Conservation (phyloP, 306 rosid species). For the Lotus japonicus region DNA sequence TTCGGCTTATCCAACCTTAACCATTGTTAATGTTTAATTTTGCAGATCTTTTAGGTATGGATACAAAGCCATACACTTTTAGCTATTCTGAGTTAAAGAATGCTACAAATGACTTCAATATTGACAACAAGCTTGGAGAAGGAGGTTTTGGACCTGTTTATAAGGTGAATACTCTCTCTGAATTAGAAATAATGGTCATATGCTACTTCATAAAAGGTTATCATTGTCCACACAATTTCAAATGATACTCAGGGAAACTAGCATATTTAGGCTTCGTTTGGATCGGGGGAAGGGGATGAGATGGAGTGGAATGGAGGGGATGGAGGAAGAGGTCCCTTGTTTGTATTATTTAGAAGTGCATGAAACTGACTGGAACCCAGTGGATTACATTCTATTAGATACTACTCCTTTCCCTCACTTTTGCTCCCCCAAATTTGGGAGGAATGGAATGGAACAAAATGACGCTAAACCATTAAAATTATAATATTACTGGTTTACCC, state of each 20-base stretch:
- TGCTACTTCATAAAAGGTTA: not conserved
- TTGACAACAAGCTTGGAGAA: constrained; percentile 64
- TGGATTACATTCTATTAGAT: too few relatives aligned
- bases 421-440: too few relatives aligned
- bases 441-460: too few relatives aligned
- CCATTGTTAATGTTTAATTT: constrained; percentile 16
- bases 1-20: not conserved
- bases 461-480: too few relatives aligned
- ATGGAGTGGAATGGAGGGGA: too few relatives aligned
- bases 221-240: not conserved
- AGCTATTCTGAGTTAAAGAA: constrained; percentile 49
- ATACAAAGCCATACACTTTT: constrained; percentile 60
- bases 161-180: constrained; percentile 34
- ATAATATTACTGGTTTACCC: too few relatives aligned
- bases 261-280: too few relatives aligned
- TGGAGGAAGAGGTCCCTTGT: too few relatives aligned
- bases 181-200: not conserved
- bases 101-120: constrained; percentile 61
- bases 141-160: constrained; percentile 91
- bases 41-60: constrained; percentile 66
- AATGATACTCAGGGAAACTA: not conserved
- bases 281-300: too few relatives aligned
- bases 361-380: too few relatives aligned
- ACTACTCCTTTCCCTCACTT: too few relatives aligned
- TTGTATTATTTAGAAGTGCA: too few relatives aligned